phyloP scores from a whole-genome alignment of 768 basidiomycete species.

The Chalciporus piperatus region DNA sequence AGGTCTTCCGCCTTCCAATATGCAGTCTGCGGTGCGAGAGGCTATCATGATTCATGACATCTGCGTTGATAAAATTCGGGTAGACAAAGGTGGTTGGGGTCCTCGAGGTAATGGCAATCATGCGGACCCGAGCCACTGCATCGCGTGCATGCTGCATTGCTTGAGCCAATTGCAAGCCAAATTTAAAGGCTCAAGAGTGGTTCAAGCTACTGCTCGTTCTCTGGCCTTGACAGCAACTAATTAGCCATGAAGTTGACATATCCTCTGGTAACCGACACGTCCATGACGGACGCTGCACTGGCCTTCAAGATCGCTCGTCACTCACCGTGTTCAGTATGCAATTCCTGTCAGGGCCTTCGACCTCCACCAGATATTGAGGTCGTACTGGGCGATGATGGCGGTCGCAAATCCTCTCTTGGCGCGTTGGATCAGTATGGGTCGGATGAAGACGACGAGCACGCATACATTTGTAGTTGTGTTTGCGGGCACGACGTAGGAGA shows the following conservation, averaged over 20 bases:
- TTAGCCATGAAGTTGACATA: slow-evolving; percentile 67
- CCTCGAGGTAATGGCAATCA: neutral
- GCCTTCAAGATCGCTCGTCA: slow-evolving; percentile 83
- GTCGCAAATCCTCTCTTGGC: slow-evolving; percentile 46
- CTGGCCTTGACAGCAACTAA: slow-evolving; percentile 1
- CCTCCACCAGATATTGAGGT: slow-evolving; percentile 60
- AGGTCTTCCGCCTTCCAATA: too few species aligned
- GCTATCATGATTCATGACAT: too few species aligned
- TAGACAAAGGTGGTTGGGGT: slow-evolving; percentile 4
- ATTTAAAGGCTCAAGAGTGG: too few species aligned
- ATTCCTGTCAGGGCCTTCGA: slow-evolving; percentile 64
- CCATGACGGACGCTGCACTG: slow-evolving; percentile 48
- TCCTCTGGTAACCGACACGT: slow-evolving; percentile 55
- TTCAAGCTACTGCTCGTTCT: too few species aligned
- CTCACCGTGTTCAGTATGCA: slow-evolving; percentile 65
- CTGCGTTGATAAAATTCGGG: too few species aligned
- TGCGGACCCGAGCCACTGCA: too few species aligned
- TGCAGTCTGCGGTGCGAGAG: too few species aligned
- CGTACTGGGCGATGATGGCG: slow-evolving; percentile 47
- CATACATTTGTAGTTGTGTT: slow-evolving; percentile 59
- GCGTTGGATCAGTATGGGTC: slow-evolving; percentile 66
- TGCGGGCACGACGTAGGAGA: slow-evolving; percentile 66
- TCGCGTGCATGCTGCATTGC: too few species aligned
- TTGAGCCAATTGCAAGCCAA: too few species aligned
- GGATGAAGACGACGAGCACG: slow-evolving; percentile 58